Conservation (phyloP, 768 basidiomycete genomes). For the Boletus patriciae region DNA sequence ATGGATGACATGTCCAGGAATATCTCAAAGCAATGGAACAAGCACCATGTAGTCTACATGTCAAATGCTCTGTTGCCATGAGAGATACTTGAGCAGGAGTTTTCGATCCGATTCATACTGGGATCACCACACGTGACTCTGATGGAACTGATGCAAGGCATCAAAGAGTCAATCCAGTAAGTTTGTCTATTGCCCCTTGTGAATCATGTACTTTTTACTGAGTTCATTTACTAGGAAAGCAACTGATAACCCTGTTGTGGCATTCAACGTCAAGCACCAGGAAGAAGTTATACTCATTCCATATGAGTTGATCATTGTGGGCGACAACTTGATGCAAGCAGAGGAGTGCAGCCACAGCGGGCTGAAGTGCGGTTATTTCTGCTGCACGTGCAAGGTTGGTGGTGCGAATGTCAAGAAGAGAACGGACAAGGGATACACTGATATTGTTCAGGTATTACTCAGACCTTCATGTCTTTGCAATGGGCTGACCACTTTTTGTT, state of each 20-base stretch:
- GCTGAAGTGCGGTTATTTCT: conserved; percentile 32
- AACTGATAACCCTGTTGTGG: too few relatives aligned
- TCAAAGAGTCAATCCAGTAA: neutral
- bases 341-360: conserved; percentile 36
- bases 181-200: too few relatives aligned
- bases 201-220: too few relatives aligned
- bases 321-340: conserved; percentile 39
- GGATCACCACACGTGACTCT: neutral
- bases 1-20: neutral
- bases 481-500: too few relatives aligned
- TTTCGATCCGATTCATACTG: neutral
- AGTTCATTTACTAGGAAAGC: conserved; percentile 1
- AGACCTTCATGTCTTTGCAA: too few relatives aligned
- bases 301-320: conserved; percentile 22
- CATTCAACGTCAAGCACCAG: conserved; percentile 22
- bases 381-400: conserved; percentile 32
- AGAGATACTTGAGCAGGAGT: neutral
- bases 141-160: neutral
- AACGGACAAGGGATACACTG: conserved; percentile 26
- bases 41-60: neutral
- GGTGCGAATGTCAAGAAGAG: conserved; percentile 24
- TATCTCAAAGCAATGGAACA: neutral
- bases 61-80: neutral
- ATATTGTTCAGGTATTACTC: conserved; percentile 20
- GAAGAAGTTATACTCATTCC: conserved; percentile 23